Base-by-base conservation (phyloP, 2,329 filamentous ascomycete genomes). In the Penicillium sp. region DNA sequence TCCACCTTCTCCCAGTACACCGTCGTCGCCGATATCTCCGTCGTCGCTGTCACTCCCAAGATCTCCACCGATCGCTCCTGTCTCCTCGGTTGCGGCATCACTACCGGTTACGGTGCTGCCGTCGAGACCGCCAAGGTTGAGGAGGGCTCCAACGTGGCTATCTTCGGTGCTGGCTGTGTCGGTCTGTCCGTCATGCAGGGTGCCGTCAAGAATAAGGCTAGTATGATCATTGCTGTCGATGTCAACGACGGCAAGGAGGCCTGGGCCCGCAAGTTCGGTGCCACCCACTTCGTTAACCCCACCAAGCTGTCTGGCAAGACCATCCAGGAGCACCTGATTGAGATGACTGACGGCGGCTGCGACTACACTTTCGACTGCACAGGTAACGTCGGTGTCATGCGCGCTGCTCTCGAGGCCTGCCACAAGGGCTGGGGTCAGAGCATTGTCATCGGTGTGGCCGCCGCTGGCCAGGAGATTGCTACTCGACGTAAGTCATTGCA, bases 301-400 rank as follows among this genome's bases (percentile, higher is more conserved):
- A 86, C 83, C 56, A 88, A 93, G 76, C 80, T 93, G 65, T 84
- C 82, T 60, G 67, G 69, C 57, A 89, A 93, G 82, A 90, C 84
- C 57, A 89, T 97, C 66, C 90, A 95, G 69, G 91, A 96, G 71
- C 89, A 93, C 80, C 84, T 99, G 62, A 86, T 97, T 65, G 93
- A 97, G 78, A 92, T 97, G 89, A 99, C 94, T 1, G 94, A 97
- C 69, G 94, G 94, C 63, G 94, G 94, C 49, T 96, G 92, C 74
- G 94, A 99, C 81, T 97, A 97, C 82, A 99, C 94, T 48, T 99
- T 99, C 73, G 94, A 99, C 81, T 97, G 94, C 83, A 99, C 94
- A 6, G 94, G 94, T 57, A 97, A 97, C 71, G 92, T 97, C 51
- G 85, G 87, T 66, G 94, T 99, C 53, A 99, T 96, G 94, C 85